Percentiles rank a stretch among this genome's conserved stretches.
Conservation (phyloP, 148 eudicot genomes). For the Silene conica region DNA sequence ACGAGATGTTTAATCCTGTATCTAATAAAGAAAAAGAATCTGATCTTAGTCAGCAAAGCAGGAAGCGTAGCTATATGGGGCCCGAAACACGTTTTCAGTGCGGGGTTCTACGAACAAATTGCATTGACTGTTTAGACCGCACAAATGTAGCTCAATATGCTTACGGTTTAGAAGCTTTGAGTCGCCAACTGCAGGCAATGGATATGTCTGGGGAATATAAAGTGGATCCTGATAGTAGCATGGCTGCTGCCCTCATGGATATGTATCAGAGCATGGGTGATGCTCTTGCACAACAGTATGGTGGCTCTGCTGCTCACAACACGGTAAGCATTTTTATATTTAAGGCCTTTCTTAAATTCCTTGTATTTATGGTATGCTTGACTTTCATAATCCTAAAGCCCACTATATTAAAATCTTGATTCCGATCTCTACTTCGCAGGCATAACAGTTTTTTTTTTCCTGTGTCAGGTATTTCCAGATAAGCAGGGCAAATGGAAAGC, state of each 20-base stretch:
- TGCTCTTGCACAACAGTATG: slow-evolving; percentile 98
- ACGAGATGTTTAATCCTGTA: slow-evolving; percentile 38
- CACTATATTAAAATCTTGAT: neutral
- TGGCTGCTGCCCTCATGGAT: slow-evolving; percentile 91
- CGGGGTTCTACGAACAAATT: slow-evolving; percentile 93
- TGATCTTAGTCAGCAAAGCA: slow-evolving; percentile 34
- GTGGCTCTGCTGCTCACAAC: slow-evolving; percentile 99
- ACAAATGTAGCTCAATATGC: slow-evolving; percentile 99
- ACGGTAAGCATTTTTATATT: slow-evolving; percentile 44
- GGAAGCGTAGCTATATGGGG: slow-evolving; percentile 36
- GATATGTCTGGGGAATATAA: slow-evolving; percentile 76
- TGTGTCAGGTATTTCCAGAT: slow-evolving; percentile 75
- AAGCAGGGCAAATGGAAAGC: slow-evolving; percentile 99
- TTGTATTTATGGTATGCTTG: neutral
- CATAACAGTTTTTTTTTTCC: neutral
- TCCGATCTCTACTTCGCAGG: neutral
- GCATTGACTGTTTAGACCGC: slow-evolving; percentile 95
- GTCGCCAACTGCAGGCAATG: slow-evolving; percentile 91
- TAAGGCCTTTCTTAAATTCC: neutral
- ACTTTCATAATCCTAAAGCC: neutral
- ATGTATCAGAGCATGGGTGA: slow-evolving; percentile 99
- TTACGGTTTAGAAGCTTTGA: slow-evolving; percentile 90
- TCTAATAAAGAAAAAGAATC: slow-evolving; percentile 46
- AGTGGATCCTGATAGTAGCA: slow-evolving; percentile 84
- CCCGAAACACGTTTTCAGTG: slow-evolving; percentile 62